Base-by-base conservation (phyloP, 129 eudicot species). In the Apium graveolens region DNA sequence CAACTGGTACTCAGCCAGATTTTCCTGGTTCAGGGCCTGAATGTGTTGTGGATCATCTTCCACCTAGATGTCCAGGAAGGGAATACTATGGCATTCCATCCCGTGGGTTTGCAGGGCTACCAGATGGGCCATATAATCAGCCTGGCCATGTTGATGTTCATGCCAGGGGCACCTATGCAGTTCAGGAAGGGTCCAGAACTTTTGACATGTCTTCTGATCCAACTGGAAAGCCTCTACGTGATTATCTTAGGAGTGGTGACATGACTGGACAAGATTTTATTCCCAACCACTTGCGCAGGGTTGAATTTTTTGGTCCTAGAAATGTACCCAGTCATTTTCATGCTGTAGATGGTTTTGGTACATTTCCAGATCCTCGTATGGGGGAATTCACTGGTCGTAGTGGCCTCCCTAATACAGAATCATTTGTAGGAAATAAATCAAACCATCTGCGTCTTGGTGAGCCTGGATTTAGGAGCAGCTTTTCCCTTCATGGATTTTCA, bases 381-480 rank as follows among this genome's bases (percentile, higher is more conserved):
- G 46, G 74, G 76, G 98, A 93, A 44, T 29, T 86, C 49, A 71
- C 82, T 29, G 87, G 92, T 41, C 84, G 89, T 45, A 87, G 87
- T 18, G 83, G 80, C 29, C 86, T 91, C 48, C 85, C 88, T 68
- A 83, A 82, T 55, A 86, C 86, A 32, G n/a, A n/a, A n/a, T 35
- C 92, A 32, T 88, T 83, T 55, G 86, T 83, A 12, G 86, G 86
- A 41, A 85, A 81, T 71, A 84, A 81, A 71, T 73, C 90, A 29
- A 79, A 83, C 75, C 87, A 82, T 44, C 96, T 88, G 55, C 97
- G 82, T 75, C 75, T 82, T 82, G 93, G 96, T 5, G 97, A 89
- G 81, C 98, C 92, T 8, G 92, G 86, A 49, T 87, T 87, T 86
- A 89, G 91, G 86, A 82, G 90, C 83, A 82, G 82, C 74, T 93